Evolutionary conservation across 192 early-diverging fungal species (phyloP).

Genomic region (Podochytrium sp.): DNA sequence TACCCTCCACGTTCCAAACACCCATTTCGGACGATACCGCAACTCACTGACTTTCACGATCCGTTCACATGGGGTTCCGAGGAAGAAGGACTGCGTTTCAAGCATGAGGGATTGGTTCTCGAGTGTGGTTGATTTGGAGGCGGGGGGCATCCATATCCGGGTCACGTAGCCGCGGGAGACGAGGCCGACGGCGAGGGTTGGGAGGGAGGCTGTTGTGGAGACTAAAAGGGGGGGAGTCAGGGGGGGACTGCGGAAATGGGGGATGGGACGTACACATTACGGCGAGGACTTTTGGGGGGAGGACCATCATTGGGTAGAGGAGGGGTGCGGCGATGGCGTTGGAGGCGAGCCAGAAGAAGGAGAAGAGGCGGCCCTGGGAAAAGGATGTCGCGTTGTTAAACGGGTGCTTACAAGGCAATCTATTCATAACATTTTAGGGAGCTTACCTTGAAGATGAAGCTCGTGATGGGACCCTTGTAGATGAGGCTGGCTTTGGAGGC

Average conservation of each 20-base stretch:
- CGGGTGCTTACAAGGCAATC: too few relatives aligned
- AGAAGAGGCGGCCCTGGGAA: neutral
- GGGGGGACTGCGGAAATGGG: neutral
- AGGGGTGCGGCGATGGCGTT: neutral
- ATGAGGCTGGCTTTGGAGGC: neutral
- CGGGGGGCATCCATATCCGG: neutral
- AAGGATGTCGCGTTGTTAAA: too few relatives aligned
- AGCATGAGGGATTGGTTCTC: neutral
- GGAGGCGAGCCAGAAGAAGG: neutral
- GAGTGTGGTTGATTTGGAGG: too few relatives aligned
- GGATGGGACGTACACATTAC: neutral
- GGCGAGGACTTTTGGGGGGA: neutral
- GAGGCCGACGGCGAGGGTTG: neutral
- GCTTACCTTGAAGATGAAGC: neutral
- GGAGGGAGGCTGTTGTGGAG: neutral
- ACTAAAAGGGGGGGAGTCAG: neutral
- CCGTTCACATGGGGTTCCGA: neutral
- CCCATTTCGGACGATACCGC: neutral
- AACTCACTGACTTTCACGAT: neutral
- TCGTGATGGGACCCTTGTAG: neutral
- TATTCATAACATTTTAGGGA: too few relatives aligned
- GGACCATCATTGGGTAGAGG: neutral
- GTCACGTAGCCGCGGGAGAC: constrained; percentile 1
- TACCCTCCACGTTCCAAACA: constrained; percentile 1
- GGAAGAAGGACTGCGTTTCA: constrained; percentile 2